A percentile compares a stretch with the other conserved stretches of the same genome.
phyloP scores from a whole-genome alignment of 306 rosid genomes.

The Psophocarpus tetragonolobus region DNA sequence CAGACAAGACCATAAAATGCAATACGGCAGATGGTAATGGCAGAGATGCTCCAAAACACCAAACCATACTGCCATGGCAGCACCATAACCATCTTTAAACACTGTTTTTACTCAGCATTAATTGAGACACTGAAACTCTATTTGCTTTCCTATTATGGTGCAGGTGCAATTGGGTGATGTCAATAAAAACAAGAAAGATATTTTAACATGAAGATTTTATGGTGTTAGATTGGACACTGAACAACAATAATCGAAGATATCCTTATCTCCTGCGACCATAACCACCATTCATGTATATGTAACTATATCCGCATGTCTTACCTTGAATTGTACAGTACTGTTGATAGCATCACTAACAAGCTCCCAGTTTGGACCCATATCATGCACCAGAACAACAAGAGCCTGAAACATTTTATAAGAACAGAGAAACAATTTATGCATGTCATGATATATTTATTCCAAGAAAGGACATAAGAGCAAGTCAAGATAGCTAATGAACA shows the following conservation, averaged over 20 bases:
- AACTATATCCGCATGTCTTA: constrained; percentile 29
- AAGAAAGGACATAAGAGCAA: constrained; percentile 6
- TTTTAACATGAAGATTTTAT: neutral
- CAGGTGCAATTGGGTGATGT: neutral
- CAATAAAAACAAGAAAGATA: neutral
- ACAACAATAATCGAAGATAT: neutral
- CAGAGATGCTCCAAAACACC: neutral
- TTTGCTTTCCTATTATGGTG: neutral
- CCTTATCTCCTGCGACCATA: neutral
- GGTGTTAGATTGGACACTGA: neutral
- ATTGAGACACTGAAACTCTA: neutral
- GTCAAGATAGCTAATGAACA: neutral
- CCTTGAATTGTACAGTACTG: constrained; percentile 89
- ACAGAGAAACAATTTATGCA: constrained; percentile 19
- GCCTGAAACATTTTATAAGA: constrained; percentile 54
- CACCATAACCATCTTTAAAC: neutral
- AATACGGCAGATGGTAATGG: neutral
- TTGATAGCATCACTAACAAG: constrained; percentile 92
- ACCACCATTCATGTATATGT: neutral
- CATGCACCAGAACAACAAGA: constrained; percentile 97
- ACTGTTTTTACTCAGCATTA: neutral
- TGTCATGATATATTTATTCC: neutral
- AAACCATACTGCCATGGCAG: neutral
- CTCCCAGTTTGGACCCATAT: constrained; percentile 99
- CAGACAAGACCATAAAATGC: neutral